These are phyloP conservation scores for Phytopythium oedochilum DNA, from an alignment of 352 stramenopile genomes.

Conservation along the genomic window DNA sequence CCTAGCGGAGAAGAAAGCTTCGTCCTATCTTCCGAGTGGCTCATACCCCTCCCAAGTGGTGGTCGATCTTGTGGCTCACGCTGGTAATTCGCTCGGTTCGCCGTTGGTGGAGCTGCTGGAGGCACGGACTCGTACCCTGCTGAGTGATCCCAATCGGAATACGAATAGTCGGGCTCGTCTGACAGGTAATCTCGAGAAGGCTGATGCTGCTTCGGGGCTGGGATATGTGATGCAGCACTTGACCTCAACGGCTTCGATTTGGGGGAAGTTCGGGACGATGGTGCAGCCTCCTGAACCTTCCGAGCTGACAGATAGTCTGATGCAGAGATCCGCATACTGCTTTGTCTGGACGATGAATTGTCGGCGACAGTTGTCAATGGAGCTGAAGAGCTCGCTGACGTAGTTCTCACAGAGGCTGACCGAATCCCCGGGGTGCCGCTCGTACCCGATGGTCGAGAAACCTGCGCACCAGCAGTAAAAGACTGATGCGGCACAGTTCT, in stretches of 20 bases:
- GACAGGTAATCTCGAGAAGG: background rate
- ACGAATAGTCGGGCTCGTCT: slow-evolving; percentile 1
- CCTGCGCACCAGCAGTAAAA: background rate
- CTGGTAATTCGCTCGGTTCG: background rate
- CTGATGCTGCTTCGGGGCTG: background rate
- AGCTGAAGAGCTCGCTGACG: background rate
- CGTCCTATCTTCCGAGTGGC: background rate
- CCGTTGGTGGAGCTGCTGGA: background rate
- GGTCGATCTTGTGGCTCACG: background rate
- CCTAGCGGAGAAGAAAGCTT: background rate
- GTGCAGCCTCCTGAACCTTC: background rate
- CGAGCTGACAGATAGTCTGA: slow-evolving; percentile 14
- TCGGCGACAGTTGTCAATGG: background rate
- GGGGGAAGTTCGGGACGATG: background rate
- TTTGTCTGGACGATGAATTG: background rate
- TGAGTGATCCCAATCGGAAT: slow-evolving; percentile 2
- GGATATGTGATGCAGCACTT: background rate
- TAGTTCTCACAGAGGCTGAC: background rate
- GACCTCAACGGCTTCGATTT: background rate
- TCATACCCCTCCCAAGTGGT: background rate
- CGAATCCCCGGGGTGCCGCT: background rate
- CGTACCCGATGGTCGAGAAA: background rate
- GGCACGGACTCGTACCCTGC: background rate
- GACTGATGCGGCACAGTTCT: background rate
- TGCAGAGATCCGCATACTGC: slow-evolving; percentile 20